These are phyloP conservation scores for Citrus australasica DNA, from an alignment of 345 rosid species.

Conservation along the genomic window DNA sequence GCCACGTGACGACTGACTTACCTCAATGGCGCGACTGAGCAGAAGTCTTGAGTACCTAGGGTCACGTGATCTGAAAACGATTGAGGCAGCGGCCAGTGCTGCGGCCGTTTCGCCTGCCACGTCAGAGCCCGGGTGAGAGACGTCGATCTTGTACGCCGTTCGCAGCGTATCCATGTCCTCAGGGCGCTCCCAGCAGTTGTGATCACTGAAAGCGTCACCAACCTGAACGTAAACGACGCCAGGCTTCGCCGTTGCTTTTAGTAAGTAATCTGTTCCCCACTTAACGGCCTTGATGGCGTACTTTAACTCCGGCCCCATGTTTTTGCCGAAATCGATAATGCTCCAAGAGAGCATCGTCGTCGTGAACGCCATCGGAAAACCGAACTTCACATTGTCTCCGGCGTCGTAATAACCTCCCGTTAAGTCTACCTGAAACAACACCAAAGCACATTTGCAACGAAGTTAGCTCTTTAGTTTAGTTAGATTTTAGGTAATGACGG, in stretches of 20 bases:
- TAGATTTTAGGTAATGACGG: not conserved
- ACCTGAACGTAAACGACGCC: constrained; percentile 73
- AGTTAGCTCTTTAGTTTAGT: not conserved
- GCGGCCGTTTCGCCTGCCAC: constrained; percentile 99
- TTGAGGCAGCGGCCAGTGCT: constrained; percentile 93
- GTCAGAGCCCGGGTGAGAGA: constrained; percentile 83
- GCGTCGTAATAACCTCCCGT: constrained; percentile 97
- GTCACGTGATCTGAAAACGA: constrained; percentile 84
- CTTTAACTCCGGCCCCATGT: constrained; percentile 74
- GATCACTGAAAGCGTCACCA: constrained; percentile 84
- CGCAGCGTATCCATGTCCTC: constrained; percentile 97
- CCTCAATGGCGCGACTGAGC: constrained; percentile 74
- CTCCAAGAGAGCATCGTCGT: constrained; percentile 92
- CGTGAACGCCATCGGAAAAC: constrained; percentile 97
- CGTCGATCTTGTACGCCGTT: constrained; percentile 67
- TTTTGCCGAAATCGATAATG: constrained; percentile 78
- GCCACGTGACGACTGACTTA: constrained; percentile 33
- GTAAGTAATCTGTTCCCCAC: constrained; percentile 87
- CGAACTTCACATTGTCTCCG: constrained; percentile 92
- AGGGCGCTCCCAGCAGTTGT: constrained; percentile 92
- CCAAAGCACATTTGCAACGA: not conserved
- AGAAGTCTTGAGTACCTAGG: constrained; percentile 67
- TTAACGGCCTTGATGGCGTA: constrained; percentile 66
- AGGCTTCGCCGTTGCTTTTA: constrained; percentile 69
- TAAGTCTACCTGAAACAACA: constrained; percentile 53